A percentile compares a stretch with the other conserved stretches of the same genome.
Conservation (phyloP, 1,284 basidiomycete genomes). For the Ustilago curta region DNA sequence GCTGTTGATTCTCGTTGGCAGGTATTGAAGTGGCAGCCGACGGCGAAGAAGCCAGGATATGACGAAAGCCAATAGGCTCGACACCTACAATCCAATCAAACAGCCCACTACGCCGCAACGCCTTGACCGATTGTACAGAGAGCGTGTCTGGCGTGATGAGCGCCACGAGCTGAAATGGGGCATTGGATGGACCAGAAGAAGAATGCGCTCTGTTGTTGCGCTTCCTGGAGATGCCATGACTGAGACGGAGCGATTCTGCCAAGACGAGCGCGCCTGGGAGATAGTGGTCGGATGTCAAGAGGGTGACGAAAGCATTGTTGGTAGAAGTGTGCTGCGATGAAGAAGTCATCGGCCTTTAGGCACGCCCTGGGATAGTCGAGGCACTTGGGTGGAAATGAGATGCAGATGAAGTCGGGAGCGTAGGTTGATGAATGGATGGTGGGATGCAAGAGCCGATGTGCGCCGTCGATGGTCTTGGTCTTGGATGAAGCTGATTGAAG, state of each 20-base stretch:
- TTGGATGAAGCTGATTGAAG: not conserved
- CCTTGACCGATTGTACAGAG: slow-evolving; percentile 84
- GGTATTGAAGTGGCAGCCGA: not conserved
- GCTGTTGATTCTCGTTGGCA: not conserved
- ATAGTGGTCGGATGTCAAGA: slow-evolving; percentile 89
- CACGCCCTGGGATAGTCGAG: not conserved
- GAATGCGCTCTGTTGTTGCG: slow-evolving; percentile 12
- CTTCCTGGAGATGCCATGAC: slow-evolving; percentile 39
- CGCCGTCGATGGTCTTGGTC: not conserved
- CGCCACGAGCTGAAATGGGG: slow-evolving; percentile 78
- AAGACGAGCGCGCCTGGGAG: slow-evolving; percentile 90
- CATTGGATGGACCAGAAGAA: not conserved
- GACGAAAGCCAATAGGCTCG: slow-evolving; percentile 70
- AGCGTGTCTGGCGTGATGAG: slow-evolving; percentile 93
- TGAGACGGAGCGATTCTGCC: slow-evolving; percentile 76
- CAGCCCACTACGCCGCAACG: slow-evolving; percentile 76
- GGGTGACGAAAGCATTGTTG: slow-evolving; percentile 74
- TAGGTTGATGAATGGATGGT: not conserved
- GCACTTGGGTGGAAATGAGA: not conserved
- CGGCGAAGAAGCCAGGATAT: slow-evolving; percentile 40
- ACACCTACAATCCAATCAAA: slow-evolving; percentile 91
- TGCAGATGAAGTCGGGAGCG: not conserved
- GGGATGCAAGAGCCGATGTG: not conserved
- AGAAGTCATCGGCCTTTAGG: slow-evolving; percentile 30
- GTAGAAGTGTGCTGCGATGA: slow-evolving; percentile 21